These are phyloP conservation scores for Crucibulum laeve DNA, from an alignment of 768 basidiomycete genomes.

Conservation along the genomic window DNA sequence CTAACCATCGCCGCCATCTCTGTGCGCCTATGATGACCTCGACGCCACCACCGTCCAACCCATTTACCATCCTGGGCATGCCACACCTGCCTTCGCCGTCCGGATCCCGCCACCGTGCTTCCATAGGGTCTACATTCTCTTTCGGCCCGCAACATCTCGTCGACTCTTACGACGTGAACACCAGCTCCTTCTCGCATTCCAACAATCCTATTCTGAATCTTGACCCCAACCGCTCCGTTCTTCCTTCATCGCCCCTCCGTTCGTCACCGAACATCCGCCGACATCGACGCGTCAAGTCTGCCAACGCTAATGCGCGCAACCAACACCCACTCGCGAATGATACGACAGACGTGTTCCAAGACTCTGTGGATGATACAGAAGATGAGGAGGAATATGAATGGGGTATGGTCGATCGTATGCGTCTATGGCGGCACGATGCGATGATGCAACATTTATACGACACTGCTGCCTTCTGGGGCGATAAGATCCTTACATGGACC, in stretches of 20 bases:
- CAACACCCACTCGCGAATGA: constrained; percentile 77
- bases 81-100: constrained; percentile 51
- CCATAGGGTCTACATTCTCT: constrained; percentile 79
- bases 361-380: constrained; percentile 56
- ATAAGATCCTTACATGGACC: constrained; percentile 95
- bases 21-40: too few species aligned
- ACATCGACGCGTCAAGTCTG: constrained; percentile 51
- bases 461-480: constrained; percentile 97
- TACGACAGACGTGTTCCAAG: constrained; percentile 72
- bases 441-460: constrained; percentile 98
- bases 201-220: constrained; percentile 51
- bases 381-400: constrained; percentile 63
- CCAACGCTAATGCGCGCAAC: constrained; percentile 34
- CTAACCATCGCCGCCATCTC: too few species aligned
- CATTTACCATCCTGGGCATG: constrained; percentile 39
- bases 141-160: constrained; percentile 77
- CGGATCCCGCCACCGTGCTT: constrained; percentile 58
- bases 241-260: constrained; percentile 66
- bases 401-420: constrained; percentile 92
- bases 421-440: constrained; percentile 96
- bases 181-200: constrained; percentile 59
- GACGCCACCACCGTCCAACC: constrained; percentile 46
- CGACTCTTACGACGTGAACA: constrained; percentile 66
- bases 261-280: constrained; percentile 58
- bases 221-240: constrained; percentile 78